Evolutionary conservation across 805 yeast species (phyloP), one percentile per base, ranked within the genome.

Genomic region (Candida namnaoensis): DNA sequence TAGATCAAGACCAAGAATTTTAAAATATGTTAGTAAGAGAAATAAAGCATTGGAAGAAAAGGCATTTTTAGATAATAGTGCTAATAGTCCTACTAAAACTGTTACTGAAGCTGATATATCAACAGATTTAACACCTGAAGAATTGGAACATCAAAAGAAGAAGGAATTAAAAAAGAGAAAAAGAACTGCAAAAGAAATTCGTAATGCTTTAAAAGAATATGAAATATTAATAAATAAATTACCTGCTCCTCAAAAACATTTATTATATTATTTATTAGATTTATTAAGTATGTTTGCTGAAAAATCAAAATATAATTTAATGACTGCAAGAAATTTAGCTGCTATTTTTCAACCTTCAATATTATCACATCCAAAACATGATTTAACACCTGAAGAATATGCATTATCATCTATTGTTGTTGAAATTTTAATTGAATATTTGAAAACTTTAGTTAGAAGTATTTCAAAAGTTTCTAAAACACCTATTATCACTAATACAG

Each of bases 311-410:
- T 76, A 76, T 45, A 93, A 90, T 58, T 68, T 87, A 48, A 93
- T 93, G 99, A 80, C 96, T 2, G 86, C 95, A 1, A 76, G 88
- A 52, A 93, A 93, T 58, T 67, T 93, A 48, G 95, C 98, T 1
- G 96, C 98, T 2, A 86, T 93, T 43, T 93, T 93, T 66, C 99
- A 93, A 64, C 98, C 99, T 4, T 85, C 96, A n/a, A 79, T 93
- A 14, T 68, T 93, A 41, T 84, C 95, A 9, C 98, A 91, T 60
- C 95, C 96, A 5, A 75, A 73, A 49, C 97, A 93, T 60, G 96
- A 90, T 57, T 77, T 91, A 80, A 77, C 82, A 35, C 97, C 97
- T 1, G 87, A 80, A 30, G 97, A 93, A 61, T 90, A 90, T 63
- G 91, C 86, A 11, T 64, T 88, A 32, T 85, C 95, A 5, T 88